phyloP scores from a whole-genome alignment of 2,329 filamentous ascomycete species.

The Emergomyces orientalis region DNA sequence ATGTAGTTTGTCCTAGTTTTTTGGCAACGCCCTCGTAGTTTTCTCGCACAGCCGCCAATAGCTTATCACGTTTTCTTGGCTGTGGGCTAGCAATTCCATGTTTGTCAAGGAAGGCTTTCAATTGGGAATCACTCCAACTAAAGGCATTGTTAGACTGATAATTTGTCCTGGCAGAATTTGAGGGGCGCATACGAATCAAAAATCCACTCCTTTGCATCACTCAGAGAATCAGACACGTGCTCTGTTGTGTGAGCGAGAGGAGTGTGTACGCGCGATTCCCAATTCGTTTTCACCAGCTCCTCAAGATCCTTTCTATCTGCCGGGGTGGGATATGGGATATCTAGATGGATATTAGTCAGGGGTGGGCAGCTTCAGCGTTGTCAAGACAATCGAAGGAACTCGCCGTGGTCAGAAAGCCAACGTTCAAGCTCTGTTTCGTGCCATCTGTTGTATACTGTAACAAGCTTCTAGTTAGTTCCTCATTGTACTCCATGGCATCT shows the following conservation, averaged over 20 bases:
- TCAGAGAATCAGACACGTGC: conserved; percentile 61
- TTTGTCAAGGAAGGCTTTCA: conserved; percentile 87
- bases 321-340: conserved; percentile 80
- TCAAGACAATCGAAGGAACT: not conserved
- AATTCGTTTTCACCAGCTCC: conserved; percentile 78
- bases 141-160: conserved; percentile 27
- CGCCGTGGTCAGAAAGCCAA: conserved; percentile 81
- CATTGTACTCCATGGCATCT: not conserved
- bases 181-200: conserved; percentile 56
- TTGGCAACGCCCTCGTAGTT: conserved; percentile 73
- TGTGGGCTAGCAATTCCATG: conserved; percentile 80
- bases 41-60: conserved; percentile 67
- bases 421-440: conserved; percentile 95
- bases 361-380: not conserved
- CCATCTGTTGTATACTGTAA: conserved; percentile 92
- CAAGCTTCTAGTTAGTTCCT: conserved; percentile 16
- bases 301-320: conserved; percentile 93
- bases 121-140: conserved; percentile 84
- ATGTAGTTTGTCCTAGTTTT: conserved; percentile 62
- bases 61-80: conserved; percentile 72
- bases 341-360: conserved; percentile 17
- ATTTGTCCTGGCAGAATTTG: conserved; percentile 9
- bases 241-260: conserved; percentile 71
- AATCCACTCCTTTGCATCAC: conserved; percentile 76
- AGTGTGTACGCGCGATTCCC: conserved; percentile 66